Percentiles rank a stretch among this genome's conserved stretches.
Evolutionary conservation across 2,329 filamentous ascomycete genomes (phyloP).

Genomic region (Beauveria pseudobassiana): DNA sequence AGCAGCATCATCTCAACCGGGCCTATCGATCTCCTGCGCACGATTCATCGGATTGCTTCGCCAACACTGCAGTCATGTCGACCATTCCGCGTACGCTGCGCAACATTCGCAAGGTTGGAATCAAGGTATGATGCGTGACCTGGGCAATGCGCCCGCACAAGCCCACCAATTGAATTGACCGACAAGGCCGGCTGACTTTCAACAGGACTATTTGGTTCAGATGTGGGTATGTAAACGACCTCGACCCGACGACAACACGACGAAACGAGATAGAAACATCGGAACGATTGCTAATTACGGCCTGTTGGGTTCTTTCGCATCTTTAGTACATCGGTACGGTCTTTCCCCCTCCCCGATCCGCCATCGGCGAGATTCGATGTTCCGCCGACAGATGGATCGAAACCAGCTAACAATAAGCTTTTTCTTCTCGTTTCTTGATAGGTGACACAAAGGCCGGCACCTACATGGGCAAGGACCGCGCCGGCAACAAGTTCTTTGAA

Average conservation of each 20-base stretch:
- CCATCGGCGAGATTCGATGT: neutral
- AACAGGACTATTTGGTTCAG: slow-evolving; percentile 82
- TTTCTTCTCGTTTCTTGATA: slow-evolving; percentile 25
- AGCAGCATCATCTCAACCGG: slow-evolving; percentile 11
- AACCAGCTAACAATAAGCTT: neutral
- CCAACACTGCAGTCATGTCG: slow-evolving; percentile 62
- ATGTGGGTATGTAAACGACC: slow-evolving; percentile 65
- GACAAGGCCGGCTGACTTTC: slow-evolving; percentile 6
- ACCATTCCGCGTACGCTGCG: slow-evolving; percentile 77
- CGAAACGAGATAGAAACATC: neutral
- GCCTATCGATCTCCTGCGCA: slow-evolving; percentile 9
- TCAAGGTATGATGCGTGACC: slow-evolving; percentile 57
- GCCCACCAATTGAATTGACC: neutral
- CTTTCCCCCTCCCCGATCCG: neutral
- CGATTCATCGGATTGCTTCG: slow-evolving; percentile 20
- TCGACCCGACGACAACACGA: slow-evolving; percentile 18
- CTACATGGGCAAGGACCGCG: slow-evolving; percentile 77
- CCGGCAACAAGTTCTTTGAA: slow-evolving; percentile 97
- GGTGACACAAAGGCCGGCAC: slow-evolving; percentile 95
- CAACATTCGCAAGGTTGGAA: slow-evolving; percentile 78
- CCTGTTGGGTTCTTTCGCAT: slow-evolving; percentile 4
- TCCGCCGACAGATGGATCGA: neutral
- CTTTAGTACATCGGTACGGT: slow-evolving; percentile 49
- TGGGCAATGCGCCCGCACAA: neutral
- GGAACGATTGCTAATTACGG: neutral